Evolutionary conservation across 2,329 filamentous ascomycete genomes (phyloP).

Genomic region (Xylaria hypoxylon): DNA sequence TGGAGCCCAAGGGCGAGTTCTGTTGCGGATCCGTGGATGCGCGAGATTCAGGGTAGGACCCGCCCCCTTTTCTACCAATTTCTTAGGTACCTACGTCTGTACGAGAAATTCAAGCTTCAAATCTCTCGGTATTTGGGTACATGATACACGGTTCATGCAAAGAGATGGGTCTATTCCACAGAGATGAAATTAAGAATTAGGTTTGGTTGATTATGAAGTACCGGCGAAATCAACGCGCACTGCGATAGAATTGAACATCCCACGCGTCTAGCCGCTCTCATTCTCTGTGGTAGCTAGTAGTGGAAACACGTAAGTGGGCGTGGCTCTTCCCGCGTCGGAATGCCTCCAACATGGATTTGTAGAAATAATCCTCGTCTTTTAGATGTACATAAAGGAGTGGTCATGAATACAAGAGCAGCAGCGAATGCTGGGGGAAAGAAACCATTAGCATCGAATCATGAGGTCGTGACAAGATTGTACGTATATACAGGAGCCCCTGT

Average conservation of each 20-base stretch:
- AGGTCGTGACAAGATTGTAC: slow-evolving; percentile 34
- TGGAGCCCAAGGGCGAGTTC: slow-evolving; percentile 50
- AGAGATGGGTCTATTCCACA: slow-evolving; percentile 43
- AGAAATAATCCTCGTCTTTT: slow-evolving; percentile 3
- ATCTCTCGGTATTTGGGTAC: too few species aligned
- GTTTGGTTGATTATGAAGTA: background rate
- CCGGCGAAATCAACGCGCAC: too few species aligned
- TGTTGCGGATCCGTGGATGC: slow-evolving; percentile 50
- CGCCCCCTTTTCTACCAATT: background rate
- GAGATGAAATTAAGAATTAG: slow-evolving; percentile 45
- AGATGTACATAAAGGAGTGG: slow-evolving; percentile 16
- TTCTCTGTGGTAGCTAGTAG: background rate
- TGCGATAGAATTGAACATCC: too few species aligned
- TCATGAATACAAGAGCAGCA: slow-evolving; percentile 22
- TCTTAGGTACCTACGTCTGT: too few species aligned
- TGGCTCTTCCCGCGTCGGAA: too few species aligned
- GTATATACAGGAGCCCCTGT: slow-evolving; percentile 20
- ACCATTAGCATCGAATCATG: slow-evolving; percentile 27
- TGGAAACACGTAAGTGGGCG: background rate
- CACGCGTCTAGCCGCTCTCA: background rate
- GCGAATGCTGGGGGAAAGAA: background rate
- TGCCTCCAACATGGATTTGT: background rate
- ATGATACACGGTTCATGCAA: background rate
- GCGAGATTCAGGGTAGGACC: slow-evolving; percentile 41
- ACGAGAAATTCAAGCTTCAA: too few species aligned